Conservation (phyloP, 306 rosid genomes). For the Quercus robur region DNA sequence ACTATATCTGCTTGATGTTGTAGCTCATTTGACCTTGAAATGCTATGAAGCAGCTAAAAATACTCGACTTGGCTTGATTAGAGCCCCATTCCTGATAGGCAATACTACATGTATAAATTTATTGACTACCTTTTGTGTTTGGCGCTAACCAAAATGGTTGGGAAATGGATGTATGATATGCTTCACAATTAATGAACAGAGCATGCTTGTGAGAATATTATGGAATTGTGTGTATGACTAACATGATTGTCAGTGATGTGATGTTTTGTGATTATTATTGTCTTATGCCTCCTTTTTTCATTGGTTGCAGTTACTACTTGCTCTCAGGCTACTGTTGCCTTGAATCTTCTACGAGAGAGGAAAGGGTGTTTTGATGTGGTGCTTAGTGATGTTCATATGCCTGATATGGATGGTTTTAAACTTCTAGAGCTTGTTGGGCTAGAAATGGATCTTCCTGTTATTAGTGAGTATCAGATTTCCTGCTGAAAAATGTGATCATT, state of each 20-base stretch:
- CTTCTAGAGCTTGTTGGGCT: constrained; percentile 50
- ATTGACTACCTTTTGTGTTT: neutral
- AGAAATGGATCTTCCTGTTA: constrained; percentile 62
- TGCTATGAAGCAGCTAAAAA: neutral
- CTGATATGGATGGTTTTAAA: constrained; percentile 52
- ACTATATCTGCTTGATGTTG: neutral
- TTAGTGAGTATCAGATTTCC: constrained; percentile 42
- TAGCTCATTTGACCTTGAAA: neutral
- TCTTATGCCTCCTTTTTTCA: neutral
- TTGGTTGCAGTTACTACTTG: constrained; percentile 46
- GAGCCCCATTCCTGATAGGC: too few relatives aligned
- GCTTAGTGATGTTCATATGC: constrained; percentile 63
- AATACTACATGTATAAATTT: too few relatives aligned
- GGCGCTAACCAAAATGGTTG: neutral
- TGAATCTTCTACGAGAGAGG: constrained; percentile 44
- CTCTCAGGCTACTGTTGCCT: constrained; percentile 34
- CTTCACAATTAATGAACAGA: neutral
- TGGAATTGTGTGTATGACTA: neutral
- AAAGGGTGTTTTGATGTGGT: constrained; percentile 48
- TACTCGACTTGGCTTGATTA: neutral
- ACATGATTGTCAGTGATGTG: neutral
- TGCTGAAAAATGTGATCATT: neutral
- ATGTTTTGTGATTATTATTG: neutral
- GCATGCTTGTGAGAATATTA: neutral
- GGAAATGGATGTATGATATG: neutral